phyloP scores from a whole-genome alignment of 306 rosid genomes.

The Medicago ruthenica region DNA sequence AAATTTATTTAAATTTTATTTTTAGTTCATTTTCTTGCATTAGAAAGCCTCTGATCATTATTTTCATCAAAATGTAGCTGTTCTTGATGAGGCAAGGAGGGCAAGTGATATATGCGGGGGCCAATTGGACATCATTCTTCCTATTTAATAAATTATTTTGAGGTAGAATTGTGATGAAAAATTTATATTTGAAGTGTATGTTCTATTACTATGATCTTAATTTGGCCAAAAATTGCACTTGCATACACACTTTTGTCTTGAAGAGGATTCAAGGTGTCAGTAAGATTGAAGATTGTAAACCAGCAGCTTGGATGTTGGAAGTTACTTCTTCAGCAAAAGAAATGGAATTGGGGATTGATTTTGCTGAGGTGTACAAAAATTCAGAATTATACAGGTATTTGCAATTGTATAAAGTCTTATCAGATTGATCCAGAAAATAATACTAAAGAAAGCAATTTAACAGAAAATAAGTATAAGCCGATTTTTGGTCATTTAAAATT shows the following conservation, averaged over 20 bases:
- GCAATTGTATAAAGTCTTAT: neutral
- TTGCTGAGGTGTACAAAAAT: conserved; percentile 37
- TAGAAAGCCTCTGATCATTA: neutral
- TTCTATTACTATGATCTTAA: neutral
- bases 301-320: conserved; percentile 63
- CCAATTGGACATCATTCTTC: conserved; percentile 50
- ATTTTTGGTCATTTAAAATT: neutral
- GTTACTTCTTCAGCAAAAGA: conserved; percentile 42
- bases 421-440: neutral
- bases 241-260: neutral
- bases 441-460: neutral
- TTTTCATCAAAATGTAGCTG: conserved; percentile 41
- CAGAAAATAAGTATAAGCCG: neutral
- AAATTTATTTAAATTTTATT: neutral
- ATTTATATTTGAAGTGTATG: neutral
- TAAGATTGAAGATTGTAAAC: conserved; percentile 43
- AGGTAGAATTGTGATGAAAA: conserved; percentile 36
- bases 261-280: conserved; percentile 50
- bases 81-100: conserved; percentile 58
- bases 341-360: conserved; percentile 48
- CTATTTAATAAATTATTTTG: conserved; percentile 47
- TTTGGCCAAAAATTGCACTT: neutral
- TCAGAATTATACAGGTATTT: conserved; percentile 30
- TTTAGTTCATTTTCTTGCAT: neutral
- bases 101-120: conserved; percentile 50